Evolutionary conservation across 352 stramenopile species (phyloP).

Genomic region (Phytophthora fragariae): DNA sequence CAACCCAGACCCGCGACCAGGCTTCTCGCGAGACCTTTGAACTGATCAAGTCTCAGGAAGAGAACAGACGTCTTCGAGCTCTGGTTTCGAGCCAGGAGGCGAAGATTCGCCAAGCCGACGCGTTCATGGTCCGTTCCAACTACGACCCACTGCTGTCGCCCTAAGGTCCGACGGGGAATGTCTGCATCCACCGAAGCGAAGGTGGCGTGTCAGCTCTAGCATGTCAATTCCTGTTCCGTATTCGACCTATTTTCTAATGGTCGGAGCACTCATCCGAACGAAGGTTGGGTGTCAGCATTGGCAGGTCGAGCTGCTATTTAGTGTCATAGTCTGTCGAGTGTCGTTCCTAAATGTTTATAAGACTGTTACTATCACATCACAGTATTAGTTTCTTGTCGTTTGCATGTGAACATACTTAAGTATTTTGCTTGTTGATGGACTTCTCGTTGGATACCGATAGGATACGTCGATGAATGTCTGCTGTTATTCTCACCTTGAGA

Average conservation of each 20-base stretch:
- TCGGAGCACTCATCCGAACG: constrained; percentile 1
- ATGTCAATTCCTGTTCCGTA: constrained; percentile 1
- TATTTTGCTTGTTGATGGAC: background rate
- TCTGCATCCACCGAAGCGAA: background rate
- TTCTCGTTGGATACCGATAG: background rate
- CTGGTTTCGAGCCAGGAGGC: constrained; percentile 50
- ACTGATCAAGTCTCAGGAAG: constrained; percentile 41
- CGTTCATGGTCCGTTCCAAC: constrained; percentile 30
- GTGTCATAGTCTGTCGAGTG: constrained; percentile 38
- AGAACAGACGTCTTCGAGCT: constrained; percentile 57
- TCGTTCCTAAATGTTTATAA: constrained; percentile 37
- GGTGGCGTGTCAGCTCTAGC: background rate
- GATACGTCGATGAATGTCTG: background rate
- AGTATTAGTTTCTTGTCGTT: background rate
- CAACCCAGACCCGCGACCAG: constrained; percentile 25
- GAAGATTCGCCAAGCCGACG: constrained; percentile 51
- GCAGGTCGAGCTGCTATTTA: constrained; percentile 6
- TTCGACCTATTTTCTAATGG: constrained; percentile 1
- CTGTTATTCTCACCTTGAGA: background rate
- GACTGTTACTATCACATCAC: constrained; percentile 19
- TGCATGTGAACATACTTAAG: background rate
- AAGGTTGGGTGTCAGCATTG: constrained; percentile 4
- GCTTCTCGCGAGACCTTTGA: constrained; percentile 37
- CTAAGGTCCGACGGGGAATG: background rate
- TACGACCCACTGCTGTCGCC: constrained; percentile 20